Evolutionary conservation across 2,329 filamentous ascomycete genomes (phyloP), one percentile per base, ranked within the genome.

Genomic region (Dryadomyces sulphureus): DNA sequence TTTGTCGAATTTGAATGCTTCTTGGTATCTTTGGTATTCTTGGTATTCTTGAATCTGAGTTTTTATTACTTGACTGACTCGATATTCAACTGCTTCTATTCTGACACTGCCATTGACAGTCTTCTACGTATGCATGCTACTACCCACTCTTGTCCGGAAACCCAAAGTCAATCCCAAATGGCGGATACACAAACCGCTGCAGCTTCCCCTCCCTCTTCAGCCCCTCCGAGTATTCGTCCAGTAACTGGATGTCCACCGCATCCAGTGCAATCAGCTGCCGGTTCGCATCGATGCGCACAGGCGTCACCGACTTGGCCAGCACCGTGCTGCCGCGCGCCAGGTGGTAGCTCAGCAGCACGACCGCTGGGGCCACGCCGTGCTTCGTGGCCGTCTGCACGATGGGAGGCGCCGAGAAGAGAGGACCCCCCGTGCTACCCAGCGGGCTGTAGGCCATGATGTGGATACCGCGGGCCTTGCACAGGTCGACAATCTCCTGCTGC

Each of bases 391-490:
- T 65, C 61, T 77, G 70, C 43, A 80, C 64, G 32, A 80, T 70
- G 1, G 75, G 71, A 58, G 75, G 78, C 47, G 77, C 75, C 50
- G 73, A 71, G 55, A 84, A 66, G 49, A 84, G 66, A 45, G 81
- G 79, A 12, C 77, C 73, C 40, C 77, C 75, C 5, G 79, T 76
- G 64, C 72, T 75, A 34, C 77, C 77, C 0, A 81, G 65, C n/a
- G 76, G 77, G 54, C 71, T 76, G 67, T 87, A 88, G 16, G 82
- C 81, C 53, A 84, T 79, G 57, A 86, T 65, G 56, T 83, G 73
- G 50, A 88, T 84, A 47, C 75, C 75, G 62, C 82, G 80, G 48
- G 69, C 65, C 49, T 72, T 72, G 69, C 79, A 85, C 54, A 77
- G 72, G 51, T 83, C 74, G 49, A 82, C 75, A 49, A 87, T 76